Evolutionary conservation across 345 rosid species (phyloP), one percentile per base, ranked within the genome.

Genomic region (Theobroma cacao): DNA sequence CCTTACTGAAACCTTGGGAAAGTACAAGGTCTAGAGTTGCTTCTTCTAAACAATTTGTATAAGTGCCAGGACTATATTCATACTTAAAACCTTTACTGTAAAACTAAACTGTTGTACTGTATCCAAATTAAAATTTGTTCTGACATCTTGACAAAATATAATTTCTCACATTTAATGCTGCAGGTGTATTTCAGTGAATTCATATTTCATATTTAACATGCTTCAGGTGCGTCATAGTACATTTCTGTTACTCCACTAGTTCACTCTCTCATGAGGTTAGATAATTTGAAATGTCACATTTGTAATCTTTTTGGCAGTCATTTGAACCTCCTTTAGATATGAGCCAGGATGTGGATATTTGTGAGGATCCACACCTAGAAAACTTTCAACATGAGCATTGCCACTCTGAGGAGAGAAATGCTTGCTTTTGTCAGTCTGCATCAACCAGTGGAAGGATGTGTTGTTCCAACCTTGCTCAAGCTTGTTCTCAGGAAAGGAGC

Each of bases 271-370:
- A 53, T 60, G 72, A 52, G 58, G 40, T 15, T 28, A 47, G 71
- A 72, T 73, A 26, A 63, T 31, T 64, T 72, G 56, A 59, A 33
- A 59, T 52, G 74, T 43, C 76, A 14, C 70, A 58, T 71, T 73
- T 76, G 40, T 79, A 73, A 81, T 62, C 10, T 82, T 24, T 76
- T 73, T 85, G 84, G 83, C 89, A 96, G 99, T 95, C 92, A 82
- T 96, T 96, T 88, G 98, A 94, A 65, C 97, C 99, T n/a, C 99
- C 99, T 53, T 79, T 94, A 66, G 98, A 94, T 86, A 86, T 96
- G 97, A 91, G 93, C 90, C 91, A 85, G 78, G 97, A 87, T 77
- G 74, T 81, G 79, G 94, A 88, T 79, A 53, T 62, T 78, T 85
- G 77, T 77, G 91, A 84, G 74, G 89, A 88, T 73, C 75, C 86